phyloP scores from a whole-genome alignment of 176 grass and related monocot genomes.

The Stipa capillata region DNA sequence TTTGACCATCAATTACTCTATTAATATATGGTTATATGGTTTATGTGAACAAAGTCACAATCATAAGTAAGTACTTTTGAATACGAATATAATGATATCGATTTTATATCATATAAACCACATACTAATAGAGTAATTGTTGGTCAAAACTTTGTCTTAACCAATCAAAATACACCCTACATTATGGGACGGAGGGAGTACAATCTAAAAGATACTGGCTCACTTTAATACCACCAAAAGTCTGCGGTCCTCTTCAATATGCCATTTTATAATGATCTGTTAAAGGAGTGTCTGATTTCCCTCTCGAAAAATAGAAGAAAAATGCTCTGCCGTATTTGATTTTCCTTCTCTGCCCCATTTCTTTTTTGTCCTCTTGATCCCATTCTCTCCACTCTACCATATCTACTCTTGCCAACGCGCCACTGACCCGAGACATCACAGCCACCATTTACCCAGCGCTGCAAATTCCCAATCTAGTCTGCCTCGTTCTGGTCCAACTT shows the following conservation, averaged over 20 bases:
- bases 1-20: too few species aligned
- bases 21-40: too few species aligned
- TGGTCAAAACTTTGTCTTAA: too few species aligned
- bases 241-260: background rate
- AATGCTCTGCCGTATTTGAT: background rate
- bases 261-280: background rate
- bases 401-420: background rate
- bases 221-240: background rate
- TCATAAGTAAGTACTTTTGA: background rate
- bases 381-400: background rate
- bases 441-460: background rate
- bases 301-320: background rate
- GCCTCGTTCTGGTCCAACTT: background rate
- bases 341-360: background rate
- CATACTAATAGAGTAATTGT: too few species aligned
- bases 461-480: background rate
- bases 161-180: too few species aligned
- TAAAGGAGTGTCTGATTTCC: background rate
- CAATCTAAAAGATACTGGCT: background rate
- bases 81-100: too few species aligned
- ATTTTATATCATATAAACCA: too few species aligned
- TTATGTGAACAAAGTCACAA: background rate
- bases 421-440: background rate
- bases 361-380: background rate
- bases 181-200: too few species aligned